Conservation (phyloP, 371 early-diverging fungal genomes). For the Mortierella sp. region DNA sequence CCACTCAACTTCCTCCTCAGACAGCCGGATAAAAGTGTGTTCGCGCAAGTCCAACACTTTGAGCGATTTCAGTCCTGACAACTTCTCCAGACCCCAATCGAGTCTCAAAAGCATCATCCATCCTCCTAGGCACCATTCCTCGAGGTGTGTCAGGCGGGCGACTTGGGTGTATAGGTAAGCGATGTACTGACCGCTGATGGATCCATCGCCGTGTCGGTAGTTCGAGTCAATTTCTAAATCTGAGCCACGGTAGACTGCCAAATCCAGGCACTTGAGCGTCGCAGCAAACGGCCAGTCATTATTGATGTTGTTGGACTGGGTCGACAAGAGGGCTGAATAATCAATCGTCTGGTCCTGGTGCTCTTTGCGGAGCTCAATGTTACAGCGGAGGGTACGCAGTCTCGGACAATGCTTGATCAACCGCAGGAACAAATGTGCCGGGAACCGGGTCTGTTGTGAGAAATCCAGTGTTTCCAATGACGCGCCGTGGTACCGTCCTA, state of each 20-base stretch:
- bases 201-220: conserved; percentile 4
- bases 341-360: neutral
- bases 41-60: conserved; percentile 19
- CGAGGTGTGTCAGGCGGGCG: neutral
- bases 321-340: neutral
- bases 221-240: conserved; percentile 9
- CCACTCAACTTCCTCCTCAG: conserved; percentile 10
- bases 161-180: conserved; percentile 19
- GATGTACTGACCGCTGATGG: conserved; percentile 9
- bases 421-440: conserved; percentile 13
- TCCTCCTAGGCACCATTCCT: conserved; percentile 12
- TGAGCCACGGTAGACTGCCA: conserved; percentile 11
- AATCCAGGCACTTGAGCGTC: neutral
- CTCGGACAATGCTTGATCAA: conserved; percentile 5
- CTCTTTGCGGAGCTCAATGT: neutral
- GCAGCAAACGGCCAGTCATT: conserved; percentile 9
- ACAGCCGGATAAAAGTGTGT: conserved; percentile 18
- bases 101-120: conserved; percentile 18
- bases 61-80: conserved; percentile 4
- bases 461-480: conserved; percentile 16
- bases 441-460: neutral
- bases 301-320: neutral
- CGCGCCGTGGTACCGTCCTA: conserved; percentile 3
- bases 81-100: neutral
- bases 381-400: neutral